Evolutionary conservation across 75 land plant species (phyloP), one percentile per base, ranked within the genome.

Genomic region (Chamaecyparis obtusa): DNA sequence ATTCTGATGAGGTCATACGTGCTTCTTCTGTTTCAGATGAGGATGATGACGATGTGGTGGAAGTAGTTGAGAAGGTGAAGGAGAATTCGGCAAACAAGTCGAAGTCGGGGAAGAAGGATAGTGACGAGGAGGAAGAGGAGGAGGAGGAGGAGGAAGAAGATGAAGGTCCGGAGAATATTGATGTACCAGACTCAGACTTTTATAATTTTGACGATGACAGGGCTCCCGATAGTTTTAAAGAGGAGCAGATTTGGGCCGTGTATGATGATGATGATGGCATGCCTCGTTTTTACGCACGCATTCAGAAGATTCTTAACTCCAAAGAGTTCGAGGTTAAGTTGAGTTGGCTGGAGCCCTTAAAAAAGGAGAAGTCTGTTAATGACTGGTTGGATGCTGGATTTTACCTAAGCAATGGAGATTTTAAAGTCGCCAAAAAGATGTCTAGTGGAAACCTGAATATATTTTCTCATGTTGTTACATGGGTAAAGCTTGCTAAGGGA

Each of bases 241-340:
- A 30, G 24, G 89, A 88, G 4, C 93, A 92, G 83, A 88, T 92
- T n/a, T 92, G 93, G 93, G 93, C 93, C 16, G 24, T 88, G 27
- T 92, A 88, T 79, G 89, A 90, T 72, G 91, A 90, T 21, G 57
- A 80, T 35, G 91, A 88, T 82, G 88, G 88, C 4, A 60, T 87
- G 67, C 93, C 93, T 21, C 88, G 93, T 8, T 89, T 72, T 69
- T 91, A 92, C 75, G 90, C 86, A 44, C 78, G 60, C 14, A 88
- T 93, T 49, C 72, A 57, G 33, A 69, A 77, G 30, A 86, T 89
- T 84, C 30, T 86, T 3, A 81, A 67, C 2, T 21, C 32, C 10
- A 37, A n/a, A 11, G 32, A 88, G 9, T 75, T 86, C 37, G 84
- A 67, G 21, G 88, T 91, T 16, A 41, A 83, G 27, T 72, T 91